phyloP scores from a whole-genome alignment of 2,329 filamentous ascomycete genomes.

The Exophiala spinifera region DNA sequence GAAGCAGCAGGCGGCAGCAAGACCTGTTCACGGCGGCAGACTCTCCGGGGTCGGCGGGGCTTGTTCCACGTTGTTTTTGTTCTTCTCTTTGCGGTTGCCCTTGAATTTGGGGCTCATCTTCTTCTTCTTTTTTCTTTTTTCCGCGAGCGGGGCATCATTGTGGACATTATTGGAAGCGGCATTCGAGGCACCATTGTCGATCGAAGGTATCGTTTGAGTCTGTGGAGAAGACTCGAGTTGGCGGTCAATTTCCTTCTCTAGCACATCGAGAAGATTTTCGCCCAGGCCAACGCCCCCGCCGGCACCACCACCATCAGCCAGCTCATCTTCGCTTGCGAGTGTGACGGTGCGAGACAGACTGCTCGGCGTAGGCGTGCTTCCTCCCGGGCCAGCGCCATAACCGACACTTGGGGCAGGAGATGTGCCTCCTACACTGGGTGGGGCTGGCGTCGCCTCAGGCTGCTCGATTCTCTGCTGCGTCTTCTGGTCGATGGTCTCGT shows the following conservation, averaged over 20 bases:
- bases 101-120: background rate
- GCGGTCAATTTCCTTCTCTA: slow-evolving; percentile 10
- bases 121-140: slow-evolving; percentile 1
- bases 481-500: slow-evolving; percentile 24
- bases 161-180: slow-evolving; percentile 11
- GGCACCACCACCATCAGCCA: background rate
- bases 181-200: slow-evolving; percentile 8
- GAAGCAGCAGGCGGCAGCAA: background rate
- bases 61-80: background rate
- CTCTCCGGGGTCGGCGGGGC: slow-evolving; percentile 13
- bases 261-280: slow-evolving; percentile 3
- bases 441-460: slow-evolving; percentile 1
- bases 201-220: no score
- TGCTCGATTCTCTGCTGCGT: slow-evolving; percentile 11
- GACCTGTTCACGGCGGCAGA: slow-evolving; percentile 6
- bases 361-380: background rate
- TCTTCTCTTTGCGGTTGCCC: background rate
- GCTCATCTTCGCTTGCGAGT: background rate
- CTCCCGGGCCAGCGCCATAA: background rate
- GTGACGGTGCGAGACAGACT: slow-evolving; percentile 1
- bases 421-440: background rate
- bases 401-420: slow-evolving; percentile 7
- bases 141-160: slow-evolving; percentile 3
- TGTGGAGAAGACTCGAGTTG: background rate
- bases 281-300: background rate